These are phyloP conservation scores for Sarocladium oryzae DNA, from an alignment of 2,329 filamentous ascomycete species.

Conservation along the genomic window DNA sequence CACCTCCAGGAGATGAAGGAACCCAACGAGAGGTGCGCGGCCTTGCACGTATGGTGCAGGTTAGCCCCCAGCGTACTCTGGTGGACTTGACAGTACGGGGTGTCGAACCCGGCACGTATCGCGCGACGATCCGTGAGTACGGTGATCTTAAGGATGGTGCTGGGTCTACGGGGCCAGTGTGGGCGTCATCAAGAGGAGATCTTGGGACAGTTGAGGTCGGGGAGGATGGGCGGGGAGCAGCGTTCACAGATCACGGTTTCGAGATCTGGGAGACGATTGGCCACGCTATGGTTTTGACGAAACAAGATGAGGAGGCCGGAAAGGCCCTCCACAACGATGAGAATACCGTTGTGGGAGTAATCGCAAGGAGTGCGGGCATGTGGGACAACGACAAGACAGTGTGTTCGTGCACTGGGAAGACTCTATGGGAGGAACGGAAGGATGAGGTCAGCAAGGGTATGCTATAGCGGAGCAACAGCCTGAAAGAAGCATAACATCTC, in stretches of 20 bases:
- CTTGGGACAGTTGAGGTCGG: conserved; percentile 74
- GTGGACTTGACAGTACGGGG: conserved; percentile 84
- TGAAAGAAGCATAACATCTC: background rate
- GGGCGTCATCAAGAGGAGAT: conserved; percentile 45
- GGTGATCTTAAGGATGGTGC: conserved; percentile 83
- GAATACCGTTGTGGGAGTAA: conserved; percentile 84
- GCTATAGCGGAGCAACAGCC: conserved; percentile 48
- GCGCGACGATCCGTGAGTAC: conserved; percentile 75
- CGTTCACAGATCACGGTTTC: conserved; percentile 75
- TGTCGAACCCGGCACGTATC: conserved; percentile 72
- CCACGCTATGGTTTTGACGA: conserved; percentile 80
- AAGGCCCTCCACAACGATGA: conserved; percentile 63
- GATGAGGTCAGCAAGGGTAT: conserved; percentile 88
- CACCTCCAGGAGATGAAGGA: conserved; percentile 35
- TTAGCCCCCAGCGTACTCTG: conserved; percentile 69
- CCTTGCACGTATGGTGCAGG: conserved; percentile 88
- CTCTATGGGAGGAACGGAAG: conserved; percentile 91
- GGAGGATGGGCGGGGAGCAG: conserved; percentile 66
- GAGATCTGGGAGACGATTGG: conserved; percentile 97
- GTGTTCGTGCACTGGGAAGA: conserved; percentile 96
- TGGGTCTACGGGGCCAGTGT: conserved; percentile 76
- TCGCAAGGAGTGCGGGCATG: conserved; percentile 91
- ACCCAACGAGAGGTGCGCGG: conserved; percentile 63
- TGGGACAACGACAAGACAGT: conserved; percentile 99
- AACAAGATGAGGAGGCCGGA: conserved; percentile 46